Base-by-base conservation (phyloP, 805 yeast species). In the Candida stauntonica region DNA sequence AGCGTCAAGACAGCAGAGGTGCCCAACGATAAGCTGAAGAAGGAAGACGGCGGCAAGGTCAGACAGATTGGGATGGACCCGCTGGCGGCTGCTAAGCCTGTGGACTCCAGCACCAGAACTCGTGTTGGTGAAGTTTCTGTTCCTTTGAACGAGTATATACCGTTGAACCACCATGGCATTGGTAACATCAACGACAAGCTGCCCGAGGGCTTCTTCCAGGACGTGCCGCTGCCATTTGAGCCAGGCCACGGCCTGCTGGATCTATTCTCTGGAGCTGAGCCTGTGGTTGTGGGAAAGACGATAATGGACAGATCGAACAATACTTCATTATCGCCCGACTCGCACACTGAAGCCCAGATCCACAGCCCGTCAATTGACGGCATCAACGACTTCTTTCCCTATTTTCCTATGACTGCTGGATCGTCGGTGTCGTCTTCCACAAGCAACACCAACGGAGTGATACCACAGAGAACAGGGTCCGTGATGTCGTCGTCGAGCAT, bases 241-340 rank as follows among this genome's bases (percentile, higher is more conserved):
- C 52, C 62, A 1, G 57, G 62, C 5, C 61, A 55, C 39, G 74
- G 74, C 1, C 51, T 67, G 15, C 43, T 69, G 31, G 75, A 70
- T 44, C 53, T 66, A 39, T 64, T 68, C 31, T 17, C 46, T 7
- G 41, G 42, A 8, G n/a, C n/a, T n/a, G n/a, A n/a, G n/a, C n/a
- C n/a, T n/a, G n/a, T n/a, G n/a, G n/a, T n/a, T n/a, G n/a, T n/a
- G n/a, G n/a, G n/a, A 34, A 37, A 18, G 13, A 26, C 27, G 17
- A 14, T 12, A 29, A 14, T 35, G 27, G 20, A 21, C 12, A 13
- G 32, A n/a, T 15, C 36, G 15, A 15, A 29, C 2, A 13, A 35
- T 5, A 31, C 36, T 7, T 32, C 39, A 17, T 7, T 29, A 27
- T 34, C 47, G 3, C 33, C 44, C 12, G 31, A 30, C 20, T 29